Percentiles rank a stretch among this genome's conserved stretches.
Evolutionary conservation across 768 basidiomycete species (phyloP).

Genomic region (Sarcodon sp.): DNA sequence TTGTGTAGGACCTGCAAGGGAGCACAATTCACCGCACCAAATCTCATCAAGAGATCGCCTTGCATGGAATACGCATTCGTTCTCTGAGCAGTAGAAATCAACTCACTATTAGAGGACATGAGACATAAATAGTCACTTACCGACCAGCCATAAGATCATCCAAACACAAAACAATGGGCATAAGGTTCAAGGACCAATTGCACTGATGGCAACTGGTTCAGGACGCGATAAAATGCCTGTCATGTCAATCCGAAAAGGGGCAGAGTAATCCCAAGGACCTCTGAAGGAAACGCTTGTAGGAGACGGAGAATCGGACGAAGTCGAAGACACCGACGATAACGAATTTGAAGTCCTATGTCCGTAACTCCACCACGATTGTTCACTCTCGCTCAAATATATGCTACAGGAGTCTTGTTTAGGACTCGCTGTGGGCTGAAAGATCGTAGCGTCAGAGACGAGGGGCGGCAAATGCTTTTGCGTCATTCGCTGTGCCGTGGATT

Average conservation of each 20-base stretch:
- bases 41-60: no score
- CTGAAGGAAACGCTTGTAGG: slow-evolving; percentile 14
- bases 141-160: no score
- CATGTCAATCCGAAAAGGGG: slow-evolving; percentile 32
- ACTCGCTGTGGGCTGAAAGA: slow-evolving; percentile 21
- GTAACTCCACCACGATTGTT: background rate
- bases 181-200: background rate
- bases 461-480: background rate
- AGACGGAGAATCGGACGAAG: background rate
- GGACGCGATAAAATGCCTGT: slow-evolving; percentile 31
- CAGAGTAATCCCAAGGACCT: slow-evolving; percentile 50
- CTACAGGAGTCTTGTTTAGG: slow-evolving; percentile 5
- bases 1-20: no score
- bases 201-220: slow-evolving; percentile 24
- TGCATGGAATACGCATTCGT: no score
- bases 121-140: no score
- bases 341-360: slow-evolving; percentile 7
- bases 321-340: slow-evolving; percentile 1
- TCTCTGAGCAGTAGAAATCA: no score
- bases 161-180: no score
- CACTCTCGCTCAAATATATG: no score
- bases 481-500: background rate
- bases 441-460: background rate
- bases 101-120: no score
- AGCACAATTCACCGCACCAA: no score